Conservation (phyloP, 352 stramenopile genomes). For the Thraustochytrium striatum region DNA sequence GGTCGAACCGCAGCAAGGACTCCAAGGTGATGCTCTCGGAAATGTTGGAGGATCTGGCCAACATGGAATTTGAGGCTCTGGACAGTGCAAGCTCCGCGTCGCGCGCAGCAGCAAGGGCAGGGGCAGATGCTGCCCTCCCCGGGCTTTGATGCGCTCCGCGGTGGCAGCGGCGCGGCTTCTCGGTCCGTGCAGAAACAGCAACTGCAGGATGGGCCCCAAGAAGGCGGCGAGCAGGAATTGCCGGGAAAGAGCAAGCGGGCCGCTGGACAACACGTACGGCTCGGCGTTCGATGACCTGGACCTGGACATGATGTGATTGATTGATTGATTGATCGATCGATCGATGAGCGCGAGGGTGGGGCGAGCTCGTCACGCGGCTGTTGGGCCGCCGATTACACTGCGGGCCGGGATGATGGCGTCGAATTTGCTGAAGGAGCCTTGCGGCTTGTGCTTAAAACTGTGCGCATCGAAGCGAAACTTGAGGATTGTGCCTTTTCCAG, state of each 20-base stretch:
- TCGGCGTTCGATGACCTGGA: too few species aligned
- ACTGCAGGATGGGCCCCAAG: too few species aligned
- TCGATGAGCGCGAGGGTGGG: too few species aligned
- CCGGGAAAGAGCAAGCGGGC: too few species aligned
- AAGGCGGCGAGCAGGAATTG: too few species aligned
- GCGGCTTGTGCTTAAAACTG: slow-evolving; percentile 4
- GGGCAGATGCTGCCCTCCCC: background rate
- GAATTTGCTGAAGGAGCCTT: background rate
- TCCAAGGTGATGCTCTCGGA: slow-evolving; percentile 39
- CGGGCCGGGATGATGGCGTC: slow-evolving; percentile 20
- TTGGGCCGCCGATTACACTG: background rate
- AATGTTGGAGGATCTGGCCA: slow-evolving; percentile 40
- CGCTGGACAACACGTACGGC: too few species aligned
- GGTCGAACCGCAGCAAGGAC: slow-evolving; percentile 14
- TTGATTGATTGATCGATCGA: too few species aligned
- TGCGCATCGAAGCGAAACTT: slow-evolving; percentile 24
- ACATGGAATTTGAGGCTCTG: slow-evolving; percentile 46
- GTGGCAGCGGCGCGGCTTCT: too few species aligned
- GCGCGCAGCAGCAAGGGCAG: background rate
- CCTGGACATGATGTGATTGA: too few species aligned
- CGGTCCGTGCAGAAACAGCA: too few species aligned
- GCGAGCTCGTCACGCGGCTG: too few species aligned
- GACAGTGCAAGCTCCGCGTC: background rate
- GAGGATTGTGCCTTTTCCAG: slow-evolving; percentile 7
- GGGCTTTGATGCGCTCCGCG: background rate